Percentiles rank a stretch among this genome's conserved stretches.
Evolutionary conservation across 2,329 filamentous ascomycete species (phyloP).

Genomic region (Ambrosiella beaveri): DNA sequence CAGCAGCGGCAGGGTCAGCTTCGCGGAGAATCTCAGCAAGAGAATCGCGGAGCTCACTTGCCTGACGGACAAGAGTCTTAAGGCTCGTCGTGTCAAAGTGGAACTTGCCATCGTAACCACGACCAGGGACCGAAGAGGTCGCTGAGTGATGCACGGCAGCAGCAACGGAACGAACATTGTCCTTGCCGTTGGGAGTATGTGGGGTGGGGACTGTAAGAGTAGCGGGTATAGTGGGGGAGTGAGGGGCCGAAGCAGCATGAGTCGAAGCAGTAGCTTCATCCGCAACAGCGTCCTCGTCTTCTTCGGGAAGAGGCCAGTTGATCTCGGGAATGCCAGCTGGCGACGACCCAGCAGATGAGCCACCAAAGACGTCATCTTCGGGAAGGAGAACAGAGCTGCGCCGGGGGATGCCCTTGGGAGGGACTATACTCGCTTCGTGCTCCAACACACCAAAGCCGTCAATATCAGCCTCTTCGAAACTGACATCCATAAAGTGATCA

Average conservation of each 20-base stretch:
- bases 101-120: conserved; percentile 29
- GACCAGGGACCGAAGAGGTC: conserved; percentile 22
- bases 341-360: conserved; percentile 14
- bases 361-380: conserved; percentile 49
- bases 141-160: conserved; percentile 42
- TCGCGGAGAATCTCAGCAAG: conserved; percentile 43
- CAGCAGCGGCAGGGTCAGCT: conserved; percentile 31
- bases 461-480: conserved; percentile 5
- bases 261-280: conserved; percentile 13
- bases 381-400: conserved; percentile 46
- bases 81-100: conserved; percentile 54
- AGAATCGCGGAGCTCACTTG: conserved; percentile 39
- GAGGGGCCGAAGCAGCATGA: background rate
- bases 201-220: background rate
- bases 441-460: conserved; percentile 6
- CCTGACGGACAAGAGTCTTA: conserved; percentile 47
- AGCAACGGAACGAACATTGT: conserved; percentile 41
- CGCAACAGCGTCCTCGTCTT: background rate
- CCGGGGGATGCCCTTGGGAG: conserved; percentile 17
- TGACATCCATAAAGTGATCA: conserved; percentile 23
- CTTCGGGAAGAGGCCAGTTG: conserved; percentile 10
- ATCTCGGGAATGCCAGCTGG: conserved; percentile 4
- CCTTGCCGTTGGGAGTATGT: conserved; percentile 17
- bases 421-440: background rate
- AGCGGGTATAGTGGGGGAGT: background rate